A percentile compares a stretch with the other conserved stretches of the same genome.
Conservation (phyloP, 2,329 filamentous ascomycete species). For the Tolypocladium guangdongense region DNA sequence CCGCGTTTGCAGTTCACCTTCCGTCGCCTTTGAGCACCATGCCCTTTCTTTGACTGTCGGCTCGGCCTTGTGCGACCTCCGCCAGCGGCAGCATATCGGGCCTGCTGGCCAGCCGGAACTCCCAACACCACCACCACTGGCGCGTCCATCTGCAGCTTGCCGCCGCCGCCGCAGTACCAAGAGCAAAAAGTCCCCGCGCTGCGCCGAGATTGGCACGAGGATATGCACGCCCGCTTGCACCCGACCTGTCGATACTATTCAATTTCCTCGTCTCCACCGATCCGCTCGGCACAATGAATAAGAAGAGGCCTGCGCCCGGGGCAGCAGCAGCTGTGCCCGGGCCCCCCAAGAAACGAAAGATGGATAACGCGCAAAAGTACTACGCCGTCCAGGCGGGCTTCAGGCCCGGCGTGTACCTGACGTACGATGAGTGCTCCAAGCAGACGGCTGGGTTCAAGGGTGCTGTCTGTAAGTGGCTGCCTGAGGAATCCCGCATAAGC, state of each 20-base stretch:
- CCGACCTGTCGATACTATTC: constrained; percentile 13
- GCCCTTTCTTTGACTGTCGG: background rate
- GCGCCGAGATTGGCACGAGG: constrained; percentile 10
- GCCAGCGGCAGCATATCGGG: background rate
- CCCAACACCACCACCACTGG: background rate
- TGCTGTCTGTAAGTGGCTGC: constrained; percentile 51
- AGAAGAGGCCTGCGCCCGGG: constrained; percentile 16
- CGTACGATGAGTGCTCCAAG: constrained; percentile 49
- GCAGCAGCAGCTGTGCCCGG: constrained; percentile 6
- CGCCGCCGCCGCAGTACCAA: background rate
- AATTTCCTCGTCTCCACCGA: constrained; percentile 6
- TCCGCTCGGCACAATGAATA: constrained; percentile 13
- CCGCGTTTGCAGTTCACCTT: background rate
- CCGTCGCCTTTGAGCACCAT: background rate
- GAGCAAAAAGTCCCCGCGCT: background rate
- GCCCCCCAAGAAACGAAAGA: constrained; percentile 36
- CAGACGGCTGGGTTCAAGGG: constrained; percentile 52
- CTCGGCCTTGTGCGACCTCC: background rate
- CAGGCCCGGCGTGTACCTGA: constrained; percentile 49
- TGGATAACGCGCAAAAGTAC: constrained; percentile 41
- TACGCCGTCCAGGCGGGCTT: constrained; percentile 51
- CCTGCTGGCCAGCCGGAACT: background rate
- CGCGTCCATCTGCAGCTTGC: background rate
- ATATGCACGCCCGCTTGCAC: constrained; percentile 6
- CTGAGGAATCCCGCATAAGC: background rate